These are phyloP conservation scores for Pyrenochaeta sp. DNA, from an alignment of 2,329 filamentous ascomycete species.

Conservation along the genomic window DNA sequence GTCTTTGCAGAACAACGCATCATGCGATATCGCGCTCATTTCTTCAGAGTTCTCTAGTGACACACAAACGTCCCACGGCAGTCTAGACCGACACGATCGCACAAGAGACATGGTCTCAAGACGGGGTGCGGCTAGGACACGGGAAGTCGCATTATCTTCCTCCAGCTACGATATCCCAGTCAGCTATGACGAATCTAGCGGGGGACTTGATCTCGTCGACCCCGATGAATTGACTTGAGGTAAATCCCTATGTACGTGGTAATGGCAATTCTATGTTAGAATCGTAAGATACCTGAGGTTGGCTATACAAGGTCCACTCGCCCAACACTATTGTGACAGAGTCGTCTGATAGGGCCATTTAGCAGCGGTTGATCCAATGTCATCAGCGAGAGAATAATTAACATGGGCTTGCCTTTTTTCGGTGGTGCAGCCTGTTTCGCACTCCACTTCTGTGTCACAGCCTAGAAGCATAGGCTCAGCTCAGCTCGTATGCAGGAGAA, in stretches of 20 bases:
- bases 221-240: conserved; percentile 21
- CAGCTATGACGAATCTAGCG: conserved; percentile 19
- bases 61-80: conserved; percentile 27
- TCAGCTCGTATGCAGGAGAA: conserved; percentile 24
- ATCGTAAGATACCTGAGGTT: conserved; percentile 12
- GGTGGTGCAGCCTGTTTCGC: conserved; percentile 6
- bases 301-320: neutral
- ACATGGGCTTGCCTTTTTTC: conserved; percentile 3
- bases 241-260: neutral
- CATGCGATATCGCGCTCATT: conserved; percentile 18
- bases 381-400: conserved; percentile 12
- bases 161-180: conserved; percentile 22
- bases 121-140: conserved; percentile 14
- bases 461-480: conserved; percentile 19
- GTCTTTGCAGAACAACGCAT: conserved; percentile 37
- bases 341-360: conserved; percentile 5
- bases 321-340: conserved; percentile 3
- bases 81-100: conserved; percentile 18
- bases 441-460: conserved; percentile 1
- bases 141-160: conserved; percentile 7
- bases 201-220: conserved; percentile 26
- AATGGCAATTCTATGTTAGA: neutral
- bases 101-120: neutral
- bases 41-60: conserved; percentile 17
- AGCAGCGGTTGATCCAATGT: neutral